Evolutionary conservation across 176 grass and related monocot genomes (phyloP).

Genomic region (Tillandsia fasciculata): DNA sequence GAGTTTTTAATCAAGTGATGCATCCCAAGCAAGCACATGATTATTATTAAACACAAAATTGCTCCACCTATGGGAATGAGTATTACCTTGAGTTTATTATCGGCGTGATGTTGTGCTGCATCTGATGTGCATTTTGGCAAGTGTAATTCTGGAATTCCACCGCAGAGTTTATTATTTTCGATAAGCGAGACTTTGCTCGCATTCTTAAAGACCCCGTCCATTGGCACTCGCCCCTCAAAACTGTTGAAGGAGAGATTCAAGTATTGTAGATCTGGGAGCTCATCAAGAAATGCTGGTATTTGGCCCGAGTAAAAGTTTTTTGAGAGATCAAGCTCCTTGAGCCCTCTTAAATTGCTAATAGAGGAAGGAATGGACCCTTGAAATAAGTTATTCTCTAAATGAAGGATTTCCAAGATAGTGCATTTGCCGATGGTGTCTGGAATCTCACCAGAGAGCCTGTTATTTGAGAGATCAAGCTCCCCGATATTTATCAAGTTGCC

Average conservation of each 20-base stretch:
- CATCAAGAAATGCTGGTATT: not conserved
- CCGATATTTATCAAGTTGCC: not conserved
- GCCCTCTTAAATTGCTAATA: constrained; percentile 19
- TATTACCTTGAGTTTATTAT: constrained; percentile 14
- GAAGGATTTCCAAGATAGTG: constrained; percentile 16
- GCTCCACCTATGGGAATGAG: constrained; percentile 7
- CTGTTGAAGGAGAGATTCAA: constrained; percentile 27
- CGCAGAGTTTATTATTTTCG: constrained; percentile 28
- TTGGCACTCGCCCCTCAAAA: constrained; percentile 34
- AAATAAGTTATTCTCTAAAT: constrained; percentile 24
- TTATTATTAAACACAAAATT: not conserved
- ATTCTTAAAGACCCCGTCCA: constrained; percentile 31
- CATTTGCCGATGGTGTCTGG: constrained; percentile 22
- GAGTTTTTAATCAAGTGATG: constrained; percentile 3
- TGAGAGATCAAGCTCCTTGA: constrained; percentile 12
- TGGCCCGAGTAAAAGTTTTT: constrained; percentile 7
- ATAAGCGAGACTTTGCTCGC: constrained; percentile 8
- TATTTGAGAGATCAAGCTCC: constrained; percentile 5
- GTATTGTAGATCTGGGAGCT: not conserved
- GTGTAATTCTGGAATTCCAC: constrained; percentile 33
- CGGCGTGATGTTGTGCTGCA: not conserved
- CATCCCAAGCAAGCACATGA: constrained; percentile 1
- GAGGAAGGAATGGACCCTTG: constrained; percentile 25
- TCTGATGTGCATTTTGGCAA: constrained; percentile 18
- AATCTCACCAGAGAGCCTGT: constrained; percentile 24